Percentiles rank a stretch among this genome's conserved stretches.
These are phyloP conservation scores for Yarrowia osloensis DNA, from an alignment of 805 yeast species.

Conservation along the genomic window DNA sequence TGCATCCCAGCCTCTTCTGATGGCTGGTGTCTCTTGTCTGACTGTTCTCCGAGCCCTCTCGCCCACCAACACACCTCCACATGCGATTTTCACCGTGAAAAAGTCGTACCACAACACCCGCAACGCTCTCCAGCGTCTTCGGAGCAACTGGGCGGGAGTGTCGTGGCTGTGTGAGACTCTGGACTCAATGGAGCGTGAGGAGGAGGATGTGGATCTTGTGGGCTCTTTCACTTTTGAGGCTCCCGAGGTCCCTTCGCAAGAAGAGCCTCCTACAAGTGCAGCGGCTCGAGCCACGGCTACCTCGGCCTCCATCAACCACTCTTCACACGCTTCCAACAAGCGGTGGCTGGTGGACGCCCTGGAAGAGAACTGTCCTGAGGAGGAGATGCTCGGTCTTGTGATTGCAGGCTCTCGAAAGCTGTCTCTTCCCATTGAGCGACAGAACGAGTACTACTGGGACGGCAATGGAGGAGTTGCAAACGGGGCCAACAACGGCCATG, in stretches of 20 bases:
- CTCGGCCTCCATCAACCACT: neutral
- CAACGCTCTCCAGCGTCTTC: constrained; percentile 36
- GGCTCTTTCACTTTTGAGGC: constrained; percentile 1
- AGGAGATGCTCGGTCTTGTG: constrained; percentile 23
- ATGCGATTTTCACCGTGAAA: constrained; percentile 33
- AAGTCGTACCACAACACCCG: constrained; percentile 37
- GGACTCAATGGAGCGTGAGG: constrained; percentile 39
- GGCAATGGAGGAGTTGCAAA: neutral
- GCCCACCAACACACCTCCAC: constrained; percentile 32
- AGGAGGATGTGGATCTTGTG: constrained; percentile 39
- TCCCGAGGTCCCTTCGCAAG: constrained; percentile 14
- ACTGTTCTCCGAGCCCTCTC: constrained; percentile 36
- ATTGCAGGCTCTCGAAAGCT: constrained; percentile 17
- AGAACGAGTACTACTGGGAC: constrained; percentile 25
- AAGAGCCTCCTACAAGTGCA: neutral
- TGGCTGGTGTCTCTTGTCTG: constrained; percentile 40
- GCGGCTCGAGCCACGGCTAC: constrained; percentile 11
- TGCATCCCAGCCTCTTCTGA: constrained; percentile 38
- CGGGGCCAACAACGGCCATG: neutral
- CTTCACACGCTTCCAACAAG: constrained; percentile 1
- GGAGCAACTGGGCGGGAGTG: constrained; percentile 38
- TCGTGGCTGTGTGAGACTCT: constrained; percentile 39
- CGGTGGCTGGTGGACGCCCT: constrained; percentile 21
- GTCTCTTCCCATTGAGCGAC: constrained; percentile 22
- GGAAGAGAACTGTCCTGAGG: constrained; percentile 20